Conservation (phyloP, 306 rosid genomes). For the Gastrolobium bilobum region DNA sequence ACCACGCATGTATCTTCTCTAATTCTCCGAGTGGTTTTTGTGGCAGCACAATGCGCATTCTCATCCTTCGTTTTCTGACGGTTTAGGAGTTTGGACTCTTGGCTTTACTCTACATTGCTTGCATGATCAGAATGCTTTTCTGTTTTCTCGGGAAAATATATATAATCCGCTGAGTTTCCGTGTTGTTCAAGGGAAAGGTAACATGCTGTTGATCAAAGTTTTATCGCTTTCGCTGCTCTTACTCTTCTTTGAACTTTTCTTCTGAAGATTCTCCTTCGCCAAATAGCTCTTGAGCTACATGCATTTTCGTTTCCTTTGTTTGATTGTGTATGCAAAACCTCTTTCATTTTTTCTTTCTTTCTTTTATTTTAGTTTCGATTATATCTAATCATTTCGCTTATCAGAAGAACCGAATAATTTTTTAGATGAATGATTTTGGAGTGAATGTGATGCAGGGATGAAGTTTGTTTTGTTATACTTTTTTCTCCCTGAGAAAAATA, state of each 20-base stretch:
- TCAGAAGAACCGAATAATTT: too few relatives aligned
- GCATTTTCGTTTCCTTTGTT: slow-evolving; percentile 1
- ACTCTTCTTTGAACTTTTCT: slow-evolving; percentile 13
- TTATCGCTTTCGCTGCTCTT: background rate
- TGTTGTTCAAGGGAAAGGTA: slow-evolving; percentile 35
- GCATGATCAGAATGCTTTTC: background rate
- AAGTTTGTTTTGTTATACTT: too few relatives aligned
- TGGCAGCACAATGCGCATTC: background rate
- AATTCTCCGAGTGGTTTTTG: slow-evolving; percentile 11
- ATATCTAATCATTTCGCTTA: background rate
- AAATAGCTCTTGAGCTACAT: background rate
- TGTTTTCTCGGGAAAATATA: background rate
- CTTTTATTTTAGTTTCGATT: background rate
- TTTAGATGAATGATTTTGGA: too few relatives aligned
- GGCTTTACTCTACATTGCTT: background rate
- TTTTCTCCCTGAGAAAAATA: too few relatives aligned
- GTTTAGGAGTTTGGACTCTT: background rate
- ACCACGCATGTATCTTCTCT: background rate
- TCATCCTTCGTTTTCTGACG: background rate
- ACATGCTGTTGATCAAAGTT: background rate
- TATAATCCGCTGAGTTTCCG: background rate
- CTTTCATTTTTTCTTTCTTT: background rate
- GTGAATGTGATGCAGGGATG: too few relatives aligned
- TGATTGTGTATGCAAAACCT: slow-evolving; percentile 30
- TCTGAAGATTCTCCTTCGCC: slow-evolving; percentile 1